Conservation (phyloP, 2,329 filamentous ascomycete genomes). For the Paradendryphiella salina region DNA sequence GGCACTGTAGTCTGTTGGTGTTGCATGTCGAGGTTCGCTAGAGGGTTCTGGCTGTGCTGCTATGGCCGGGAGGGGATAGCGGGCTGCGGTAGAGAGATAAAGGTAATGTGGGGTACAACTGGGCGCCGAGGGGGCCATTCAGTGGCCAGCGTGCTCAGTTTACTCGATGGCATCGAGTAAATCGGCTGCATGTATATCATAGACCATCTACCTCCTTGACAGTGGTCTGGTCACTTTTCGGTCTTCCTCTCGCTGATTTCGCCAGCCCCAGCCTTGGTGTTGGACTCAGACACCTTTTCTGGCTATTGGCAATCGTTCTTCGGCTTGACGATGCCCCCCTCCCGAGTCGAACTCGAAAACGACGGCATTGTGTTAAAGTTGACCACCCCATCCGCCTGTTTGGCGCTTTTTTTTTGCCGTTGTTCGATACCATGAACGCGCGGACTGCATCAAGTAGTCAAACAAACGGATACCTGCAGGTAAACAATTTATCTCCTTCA, state of each 20-base stretch:
- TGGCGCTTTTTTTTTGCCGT: background rate
- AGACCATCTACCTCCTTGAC: constrained; percentile 8
- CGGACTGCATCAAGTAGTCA: background rate
- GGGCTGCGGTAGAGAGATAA: constrained; percentile 24
- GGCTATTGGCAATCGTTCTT: background rate
- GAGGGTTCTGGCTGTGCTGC: constrained; percentile 2
- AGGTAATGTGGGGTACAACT: constrained; percentile 28
- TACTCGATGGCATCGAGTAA: constrained; percentile 42
- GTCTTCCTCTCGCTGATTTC: constrained; percentile 1
- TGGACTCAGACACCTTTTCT: background rate
- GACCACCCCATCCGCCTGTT: background rate
- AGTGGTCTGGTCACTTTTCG: constrained; percentile 4
- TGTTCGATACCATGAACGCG: background rate
- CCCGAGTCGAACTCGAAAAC: too few relatives aligned
- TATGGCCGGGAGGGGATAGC: constrained; percentile 15
- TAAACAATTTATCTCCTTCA: background rate
- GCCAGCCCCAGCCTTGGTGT: background rate
- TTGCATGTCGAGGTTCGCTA: constrained; percentile 22
- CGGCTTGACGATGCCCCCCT: too few relatives aligned
- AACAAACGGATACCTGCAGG: constrained; percentile 10
- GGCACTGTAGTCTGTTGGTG: constrained; percentile 12
- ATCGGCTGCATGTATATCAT: constrained; percentile 20
- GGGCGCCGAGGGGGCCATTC: constrained; percentile 19
- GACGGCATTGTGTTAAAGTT: too few relatives aligned
- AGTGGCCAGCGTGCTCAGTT: constrained; percentile 17